Percentiles rank a stretch among this genome's conserved stretches.
Conservation (phyloP, 2,329 filamentous ascomycete species). For the Curvularia eragrostidis region DNA sequence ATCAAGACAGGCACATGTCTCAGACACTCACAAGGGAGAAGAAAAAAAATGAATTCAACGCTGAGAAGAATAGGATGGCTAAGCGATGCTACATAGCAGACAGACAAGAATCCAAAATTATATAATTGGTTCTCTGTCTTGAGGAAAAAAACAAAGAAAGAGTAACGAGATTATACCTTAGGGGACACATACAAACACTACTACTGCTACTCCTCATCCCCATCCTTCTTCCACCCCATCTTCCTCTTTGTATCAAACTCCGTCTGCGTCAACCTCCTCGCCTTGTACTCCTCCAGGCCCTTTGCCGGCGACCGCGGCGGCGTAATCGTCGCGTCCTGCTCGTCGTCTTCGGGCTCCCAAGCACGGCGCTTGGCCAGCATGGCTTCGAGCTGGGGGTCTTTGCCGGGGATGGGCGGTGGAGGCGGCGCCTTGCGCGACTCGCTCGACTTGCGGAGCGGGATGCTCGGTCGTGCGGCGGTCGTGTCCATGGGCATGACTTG, state of each 20-base stretch:
- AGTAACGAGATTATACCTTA: too few relatives aligned
- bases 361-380: conserved; percentile 21
- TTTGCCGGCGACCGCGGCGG: conserved; percentile 18
- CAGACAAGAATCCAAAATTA: neutral
- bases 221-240: conserved; percentile 20
- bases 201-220: neutral
- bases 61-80: neutral
- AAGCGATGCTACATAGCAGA: conserved; percentile 2
- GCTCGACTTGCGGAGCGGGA: conserved; percentile 8
- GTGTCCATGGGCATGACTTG: conserved; percentile 9
- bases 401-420: conserved; percentile 12
- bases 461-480: conserved; percentile 1
- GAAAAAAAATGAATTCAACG: neutral
- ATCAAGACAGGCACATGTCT: neutral
- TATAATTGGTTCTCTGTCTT: neutral
- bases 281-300: neutral
- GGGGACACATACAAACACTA: too few relatives aligned
- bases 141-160: too few relatives aligned
- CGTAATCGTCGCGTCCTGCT: conserved; percentile 9
- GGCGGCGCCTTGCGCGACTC: neutral
- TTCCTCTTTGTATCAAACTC: conserved; percentile 20
- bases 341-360: conserved; percentile 16
- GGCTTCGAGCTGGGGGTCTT: conserved; percentile 17
- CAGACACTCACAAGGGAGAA: neutral
- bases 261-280: conserved; percentile 9